Conservation (phyloP, 2,329 filamentous ascomycete species). For the Coniochaeta hoffmannii region DNA sequence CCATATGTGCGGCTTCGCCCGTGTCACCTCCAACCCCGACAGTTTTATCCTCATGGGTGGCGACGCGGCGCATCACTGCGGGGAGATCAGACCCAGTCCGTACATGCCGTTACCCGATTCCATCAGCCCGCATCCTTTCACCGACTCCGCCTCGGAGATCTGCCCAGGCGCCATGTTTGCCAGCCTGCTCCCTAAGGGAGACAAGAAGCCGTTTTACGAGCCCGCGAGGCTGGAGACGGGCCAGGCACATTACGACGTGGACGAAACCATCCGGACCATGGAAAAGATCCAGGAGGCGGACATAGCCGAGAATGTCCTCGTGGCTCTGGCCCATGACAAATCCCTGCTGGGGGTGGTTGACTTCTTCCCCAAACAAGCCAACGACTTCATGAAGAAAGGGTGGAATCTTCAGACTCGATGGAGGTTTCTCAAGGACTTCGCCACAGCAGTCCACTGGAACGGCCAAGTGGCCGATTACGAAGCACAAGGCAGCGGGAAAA, state of each 20-base stretch:
- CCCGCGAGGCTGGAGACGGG: conserved; percentile 10
- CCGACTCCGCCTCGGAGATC: conserved; percentile 2
- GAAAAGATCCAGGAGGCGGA: conserved; percentile 38
- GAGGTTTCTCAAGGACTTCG: conserved; percentile 43
- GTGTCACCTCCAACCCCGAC: conserved; percentile 21
- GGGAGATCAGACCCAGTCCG: conserved; percentile 25
- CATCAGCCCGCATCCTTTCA: conserved; percentile 31
- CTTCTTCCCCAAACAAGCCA: conserved; percentile 41
- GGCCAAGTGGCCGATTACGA: conserved; percentile 12
- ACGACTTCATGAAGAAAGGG: conserved; percentile 36
- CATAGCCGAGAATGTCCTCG: conserved; percentile 32
- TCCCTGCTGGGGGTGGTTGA: conserved; percentile 32
- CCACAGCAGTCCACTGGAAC: conserved; percentile 27
- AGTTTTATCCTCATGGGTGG: conserved; percentile 35
- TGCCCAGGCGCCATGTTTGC: conserved; percentile 34
- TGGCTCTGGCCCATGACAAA: conserved; percentile 40
- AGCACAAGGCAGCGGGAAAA: neutral
- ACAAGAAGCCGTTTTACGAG: conserved; percentile 22
- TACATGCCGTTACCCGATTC: conserved; percentile 24
- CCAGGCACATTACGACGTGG: conserved; percentile 16
- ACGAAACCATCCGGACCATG: conserved; percentile 29
- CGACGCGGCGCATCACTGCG: conserved; percentile 33
- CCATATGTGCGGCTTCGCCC: conserved; percentile 27
- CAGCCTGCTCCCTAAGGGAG: conserved; percentile 24
- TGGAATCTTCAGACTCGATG: conserved; percentile 38